These are phyloP conservation scores for Hypholoma fasciculare DNA, from an alignment of 768 basidiomycete genomes.

Conservation along the genomic window DNA sequence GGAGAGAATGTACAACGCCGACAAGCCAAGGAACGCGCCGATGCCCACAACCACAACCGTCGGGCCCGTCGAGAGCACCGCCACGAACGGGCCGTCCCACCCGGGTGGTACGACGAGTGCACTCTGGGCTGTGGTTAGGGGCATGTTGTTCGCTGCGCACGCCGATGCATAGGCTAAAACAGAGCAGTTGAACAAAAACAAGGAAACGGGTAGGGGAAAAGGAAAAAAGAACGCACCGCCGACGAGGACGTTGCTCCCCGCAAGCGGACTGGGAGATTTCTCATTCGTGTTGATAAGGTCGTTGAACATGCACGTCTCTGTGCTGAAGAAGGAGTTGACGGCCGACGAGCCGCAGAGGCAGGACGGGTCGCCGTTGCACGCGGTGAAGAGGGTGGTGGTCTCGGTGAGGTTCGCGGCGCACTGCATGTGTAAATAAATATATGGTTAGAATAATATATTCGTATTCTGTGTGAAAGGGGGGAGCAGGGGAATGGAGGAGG, in stretches of 20 bases:
- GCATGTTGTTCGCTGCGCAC: conserved; percentile 40
- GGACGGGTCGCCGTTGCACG: conserved; percentile 44
- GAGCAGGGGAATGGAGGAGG: too few species aligned
- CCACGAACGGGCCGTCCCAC: conserved; percentile 65
- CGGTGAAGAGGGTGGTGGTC: conserved; percentile 27
- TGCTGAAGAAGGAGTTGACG: conserved; percentile 42
- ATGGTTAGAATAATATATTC: too few species aligned
- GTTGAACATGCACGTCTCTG: conserved; percentile 71
- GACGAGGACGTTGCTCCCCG: conserved; percentile 62
- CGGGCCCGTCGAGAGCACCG: conserved; percentile 41
- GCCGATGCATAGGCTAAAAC: conserved; percentile 62
- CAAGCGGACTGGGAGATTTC: conserved; percentile 47
- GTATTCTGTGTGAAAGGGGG: too few species aligned
- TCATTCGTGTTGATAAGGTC: conserved; percentile 51
- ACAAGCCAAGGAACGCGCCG: conserved; percentile 47
- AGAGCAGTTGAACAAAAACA: too few species aligned
- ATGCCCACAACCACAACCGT: conserved; percentile 45
- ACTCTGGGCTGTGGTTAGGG: conserved; percentile 36
- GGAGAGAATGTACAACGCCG: conserved; percentile 51
- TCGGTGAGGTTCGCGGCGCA: conserved; percentile 32
- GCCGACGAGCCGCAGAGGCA: conserved; percentile 57
- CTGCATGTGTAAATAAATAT: conserved; percentile 26
- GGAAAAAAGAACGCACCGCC: conserved; percentile 38
- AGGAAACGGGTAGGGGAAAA: too few species aligned
- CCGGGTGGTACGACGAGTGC: conserved; percentile 43